Conservation (phyloP, 805 yeast species). For the Yamadazyma takamatsuzukensis region DNA sequence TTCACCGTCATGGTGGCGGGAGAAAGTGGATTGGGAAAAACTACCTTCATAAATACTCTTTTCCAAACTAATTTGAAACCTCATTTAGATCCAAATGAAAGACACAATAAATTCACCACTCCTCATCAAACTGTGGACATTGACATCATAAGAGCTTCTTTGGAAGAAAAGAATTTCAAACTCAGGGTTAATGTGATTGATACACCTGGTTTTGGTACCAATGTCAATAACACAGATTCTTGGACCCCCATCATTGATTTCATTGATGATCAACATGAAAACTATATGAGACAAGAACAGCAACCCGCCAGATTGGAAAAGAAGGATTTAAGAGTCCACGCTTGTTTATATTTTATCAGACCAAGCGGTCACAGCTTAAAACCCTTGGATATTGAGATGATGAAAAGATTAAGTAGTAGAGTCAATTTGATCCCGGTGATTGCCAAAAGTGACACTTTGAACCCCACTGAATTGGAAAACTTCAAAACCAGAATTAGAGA, state of each 20-base stretch:
- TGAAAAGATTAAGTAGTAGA: slow-evolving; percentile 77
- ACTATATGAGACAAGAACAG: slow-evolving; percentile 87
- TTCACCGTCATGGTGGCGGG: slow-evolving; percentile 87
- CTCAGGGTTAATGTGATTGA: slow-evolving; percentile 79
- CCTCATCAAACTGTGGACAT: slow-evolving; percentile 70
- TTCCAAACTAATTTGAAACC: slow-evolving; percentile 72
- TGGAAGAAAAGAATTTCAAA: slow-evolving; percentile 80
- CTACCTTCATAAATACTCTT: slow-evolving; percentile 84
- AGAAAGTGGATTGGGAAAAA: slow-evolving; percentile 87
- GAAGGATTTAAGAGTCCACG: slow-evolving; percentile 86
- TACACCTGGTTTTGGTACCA: slow-evolving; percentile 93
- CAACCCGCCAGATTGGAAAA: slow-evolving; percentile 70
- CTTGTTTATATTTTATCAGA: slow-evolving; percentile 82
- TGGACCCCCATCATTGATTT: slow-evolving; percentile 88
- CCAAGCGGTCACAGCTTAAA: slow-evolving; percentile 88
- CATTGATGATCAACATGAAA: slow-evolving; percentile 86
- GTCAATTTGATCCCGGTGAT: slow-evolving; percentile 88
- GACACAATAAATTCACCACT: slow-evolving; percentile 54
- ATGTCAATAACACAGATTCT: slow-evolving; percentile 76
- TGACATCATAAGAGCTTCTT: slow-evolving; percentile 72
- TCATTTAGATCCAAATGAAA: slow-evolving; percentile 50
- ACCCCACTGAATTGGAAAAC: slow-evolving; percentile 61
- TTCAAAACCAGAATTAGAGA: slow-evolving; percentile 78
- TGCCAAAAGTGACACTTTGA: slow-evolving; percentile 83
- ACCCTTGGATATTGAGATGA: slow-evolving; percentile 83